phyloP scores from a whole-genome alignment of 768 basidiomycete species.

The Mrakia gelida region DNA sequence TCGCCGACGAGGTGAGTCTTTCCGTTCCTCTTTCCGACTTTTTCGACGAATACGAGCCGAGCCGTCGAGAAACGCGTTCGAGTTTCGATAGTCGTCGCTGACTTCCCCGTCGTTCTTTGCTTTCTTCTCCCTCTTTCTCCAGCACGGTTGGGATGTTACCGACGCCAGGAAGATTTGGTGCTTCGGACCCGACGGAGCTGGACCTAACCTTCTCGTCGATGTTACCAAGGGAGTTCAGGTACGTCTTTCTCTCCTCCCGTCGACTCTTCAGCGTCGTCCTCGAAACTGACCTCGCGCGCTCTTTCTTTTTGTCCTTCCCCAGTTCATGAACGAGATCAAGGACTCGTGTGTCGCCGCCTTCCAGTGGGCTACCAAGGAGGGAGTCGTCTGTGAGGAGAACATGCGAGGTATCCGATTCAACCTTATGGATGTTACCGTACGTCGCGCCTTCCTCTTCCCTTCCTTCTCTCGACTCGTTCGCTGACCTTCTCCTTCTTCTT shows the following conservation, averaged over 20 bases:
- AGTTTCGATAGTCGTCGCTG: background rate
- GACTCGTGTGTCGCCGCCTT: conserved; percentile 98
- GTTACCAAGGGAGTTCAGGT: conserved; percentile 75
- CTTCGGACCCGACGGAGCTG: conserved; percentile 97
- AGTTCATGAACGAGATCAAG: conserved; percentile 99
- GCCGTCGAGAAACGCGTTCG: too few relatives aligned
- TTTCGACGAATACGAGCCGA: background rate
- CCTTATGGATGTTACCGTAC: conserved; percentile 83
- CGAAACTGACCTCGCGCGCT: background rate
- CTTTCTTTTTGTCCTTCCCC: conserved; percentile 41
- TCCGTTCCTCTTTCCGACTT: background rate
- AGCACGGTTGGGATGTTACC: conserved; percentile 93
- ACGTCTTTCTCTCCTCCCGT: background rate
- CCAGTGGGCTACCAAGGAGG: conserved; percentile 99
- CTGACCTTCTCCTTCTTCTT: background rate
- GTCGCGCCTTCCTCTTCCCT: conserved; percentile 19
- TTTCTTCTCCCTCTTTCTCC: background rate
- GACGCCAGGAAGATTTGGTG: conserved; percentile 99
- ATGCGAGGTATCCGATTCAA: conserved; percentile 98
- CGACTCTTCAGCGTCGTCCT: too few relatives aligned
- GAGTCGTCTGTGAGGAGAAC: conserved; percentile 92
- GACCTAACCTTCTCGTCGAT: conserved; percentile 94
- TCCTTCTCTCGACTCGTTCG: background rate
- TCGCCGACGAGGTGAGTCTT: conserved; percentile 69
- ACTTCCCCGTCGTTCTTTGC: background rate